Base-by-base conservation (phyloP, 1,284 basidiomycete species). In the Xerocomus nothofagi region DNA sequence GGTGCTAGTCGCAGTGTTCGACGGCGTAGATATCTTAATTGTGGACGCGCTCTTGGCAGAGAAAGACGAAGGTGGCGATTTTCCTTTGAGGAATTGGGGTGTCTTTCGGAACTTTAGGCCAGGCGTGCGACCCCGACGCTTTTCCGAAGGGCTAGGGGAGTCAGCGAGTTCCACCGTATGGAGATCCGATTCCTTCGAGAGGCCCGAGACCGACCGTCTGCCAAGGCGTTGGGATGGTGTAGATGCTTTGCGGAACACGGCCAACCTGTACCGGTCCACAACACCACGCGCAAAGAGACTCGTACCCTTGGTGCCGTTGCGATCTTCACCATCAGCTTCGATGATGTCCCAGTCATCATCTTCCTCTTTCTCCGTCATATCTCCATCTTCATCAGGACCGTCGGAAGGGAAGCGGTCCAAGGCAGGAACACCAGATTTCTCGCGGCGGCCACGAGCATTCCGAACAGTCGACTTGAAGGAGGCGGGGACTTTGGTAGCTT, bases 281-380 rank as follows among this genome's bases (percentile, higher is more conserved):
- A 91, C 87, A 14, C 90, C 89, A 27, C 88, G 82, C 32, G 90
- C 87, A 62, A 92, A 92, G 40, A 91, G 72, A 63, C 84, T 91
- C 29, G 81, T 81, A 6, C 81, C 86, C 62, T 83, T 83, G 31
- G 81, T 72, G 10, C 88, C 89, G 57, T 92, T 91, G 49, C 81
- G 76, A 53, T 92, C 89, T 62, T 91, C 87, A 17, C 81, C 82
- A 57, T 86, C 86, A 14, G 72, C 82, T 51, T 92, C 90, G 50
- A 93, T 78, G 53, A 93, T 82, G 76, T 92, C 91, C 91, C 90
- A 93, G 53, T 92, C 90, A 47, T 89, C 87, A 45, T 85, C 84
- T 21, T 84, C 81, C 36, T 88, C 84, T 41, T 81, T 81, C 38
- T 79, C 75, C 33, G 78, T 79, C 53, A 71, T 70, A 41, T 71